Evolutionary conservation across 345 rosid species (phyloP), one percentile per base, ranked within the genome.

Genomic region (Boechera retrofracta): DNA sequence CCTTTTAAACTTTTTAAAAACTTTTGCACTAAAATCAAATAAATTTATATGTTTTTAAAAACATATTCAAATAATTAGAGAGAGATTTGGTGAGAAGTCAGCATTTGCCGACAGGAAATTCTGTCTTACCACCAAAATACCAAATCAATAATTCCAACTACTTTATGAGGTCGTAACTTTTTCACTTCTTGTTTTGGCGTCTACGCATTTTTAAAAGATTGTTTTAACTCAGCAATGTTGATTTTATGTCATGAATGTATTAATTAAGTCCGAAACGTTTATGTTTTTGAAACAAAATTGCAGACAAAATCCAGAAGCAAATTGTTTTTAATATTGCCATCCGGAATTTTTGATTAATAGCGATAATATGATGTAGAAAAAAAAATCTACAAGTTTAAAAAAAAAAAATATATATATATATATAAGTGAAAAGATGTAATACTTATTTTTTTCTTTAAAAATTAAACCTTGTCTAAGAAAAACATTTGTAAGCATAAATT

Each of bases 51-150:
- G 7, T 5, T 6, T 28, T 28, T 10, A 2, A 36, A 53, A 42
- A 33, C 8, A 10, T 18, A 52, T 64, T 24, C 58, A 77, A 71
- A 71, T 71, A 71, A 65, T 65, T 60, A 64, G 76, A 71, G 58
- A 45, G 36, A 54, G 67, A 72, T 78, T 78, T 72, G 81, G 81
- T 78, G 72, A 72, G 73, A 78, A 78, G 81, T 78, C 81, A 72
- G 77, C 73, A 72, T 72, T 72, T 78, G 77, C 81, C 77, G 81
- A 78, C 81, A 78, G 57, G 68, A 78, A 66, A 72, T 71, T 77
- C 77, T 78, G 73, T 65, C 69, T 72, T 72, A 65, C 81, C 77
- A 78, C 81, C 73, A 65, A 73, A 72, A 78, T 72, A 78, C 81
- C 77, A 58, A 78, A 71, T 78, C 81, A 78, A 77, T 77, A 77